Evolutionary conservation across 2,329 filamentous ascomycete genomes (phyloP), one percentile per base, ranked within the genome.

Genomic region (Coleophoma cylindrospora): DNA sequence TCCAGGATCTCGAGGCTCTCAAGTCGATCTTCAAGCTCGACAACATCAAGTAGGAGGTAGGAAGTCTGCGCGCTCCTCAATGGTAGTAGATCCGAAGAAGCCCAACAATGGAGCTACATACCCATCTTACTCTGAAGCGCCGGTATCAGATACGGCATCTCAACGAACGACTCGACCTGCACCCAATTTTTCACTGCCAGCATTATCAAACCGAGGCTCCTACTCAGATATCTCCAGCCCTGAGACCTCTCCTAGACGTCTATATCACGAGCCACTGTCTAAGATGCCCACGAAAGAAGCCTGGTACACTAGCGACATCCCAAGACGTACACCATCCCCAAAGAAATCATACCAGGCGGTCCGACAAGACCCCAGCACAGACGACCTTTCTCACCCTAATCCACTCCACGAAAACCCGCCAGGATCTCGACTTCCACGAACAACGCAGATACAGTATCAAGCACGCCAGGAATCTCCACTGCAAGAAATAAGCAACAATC

Each of bases 391-490:
- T 43, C 74, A 75, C 50, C 77, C 78, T 4, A 76, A 83, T 56
- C 79, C 80, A 1, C 67, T 83, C 34, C 70, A 74, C 34, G 71
- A 74, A 12, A 74, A 83, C 61, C 80, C 79, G 1, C 60, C 66
- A 1, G 61, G 61, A 50, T 53, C 56, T 57, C 53, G 51, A n/a
- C 48, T 48, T 65, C 66, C 55, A 66, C 27, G 27, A 2, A 27
- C 27, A 27, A 27, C 4, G 27, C 27, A 27, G 27, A 27, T 27
- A 10, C 61, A 76, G 76, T 14, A 55, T 62, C 5, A 54, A 55
- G 43, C 50, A 61, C 38, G 45, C 15, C 36, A 36, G 64, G 66
- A 55, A 21, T 61, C 62, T 4, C 67, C 72, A 0, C 65, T 81
- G 13, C 67, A 69, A 3, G 74, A 80, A 44, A 64, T 77, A 37